Evolutionary conservation across 805 yeast species (phyloP), one percentile per base, ranked within the genome.

Genomic region (Pichia deserticola): DNA sequence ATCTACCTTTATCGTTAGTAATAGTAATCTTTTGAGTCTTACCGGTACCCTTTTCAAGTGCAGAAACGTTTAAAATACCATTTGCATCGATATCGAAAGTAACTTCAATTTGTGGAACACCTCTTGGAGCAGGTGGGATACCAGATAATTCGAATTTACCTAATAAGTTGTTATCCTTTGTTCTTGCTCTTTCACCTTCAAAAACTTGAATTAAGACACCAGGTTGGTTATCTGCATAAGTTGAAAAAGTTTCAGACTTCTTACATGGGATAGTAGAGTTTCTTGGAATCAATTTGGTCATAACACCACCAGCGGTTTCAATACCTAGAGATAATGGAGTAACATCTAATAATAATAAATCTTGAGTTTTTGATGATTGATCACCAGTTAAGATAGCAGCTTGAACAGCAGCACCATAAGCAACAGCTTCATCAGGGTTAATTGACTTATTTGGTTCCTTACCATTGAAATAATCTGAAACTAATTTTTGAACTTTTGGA

Each of bases 381-480:
- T 89, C 97, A 76, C 97, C 97, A 54, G 96, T 82, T 69, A 89
- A 81, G 68, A 89, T 89, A 60, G 97, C 97, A 60, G 96, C 97
- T 78, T 89, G 97, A 60, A 89, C 97, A 56, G 97, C 97, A 61
- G 97, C 97, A 84, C 97, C 97, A 76, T 89, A 89, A 66, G 97
- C 97, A 73, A 89, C 97, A 66, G 97, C 97, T 77, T 89, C 97
- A 79, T 89, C 97, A 62, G 97, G 97, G 82, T 89, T 89, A 73
- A 89, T 89, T 48, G 96, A 87, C 77, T 83, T 86, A 79, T 88
- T 88, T 74, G 95, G 96, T 76, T 89, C 96, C 78, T 89, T 90
- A 70, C 97, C 97, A 73, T 89, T 87, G 82, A 90, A 89, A 84
- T 84, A 89, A 74, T 90, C 97, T 59, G 96, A 85, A 47, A 89